These are phyloP conservation scores for Chlamydomonas sphaeroides DNA, from an alignment of 139 green algal species.

Conservation along the genomic window DNA sequence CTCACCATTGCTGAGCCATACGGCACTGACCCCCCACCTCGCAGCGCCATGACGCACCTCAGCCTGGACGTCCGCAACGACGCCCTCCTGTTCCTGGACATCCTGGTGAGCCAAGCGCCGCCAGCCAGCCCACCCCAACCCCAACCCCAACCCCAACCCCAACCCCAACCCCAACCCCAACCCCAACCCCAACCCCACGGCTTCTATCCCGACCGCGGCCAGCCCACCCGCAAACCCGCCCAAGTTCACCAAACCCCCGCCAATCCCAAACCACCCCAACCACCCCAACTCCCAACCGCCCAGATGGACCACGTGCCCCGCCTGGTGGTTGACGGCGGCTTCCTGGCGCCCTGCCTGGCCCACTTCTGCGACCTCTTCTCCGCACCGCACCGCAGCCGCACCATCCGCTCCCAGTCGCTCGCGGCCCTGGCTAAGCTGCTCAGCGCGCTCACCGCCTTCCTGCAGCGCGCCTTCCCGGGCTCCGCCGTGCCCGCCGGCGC, in stretches of 20 bases:
- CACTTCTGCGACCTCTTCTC: constrained; percentile 77
- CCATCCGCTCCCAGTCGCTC: constrained; percentile 68
- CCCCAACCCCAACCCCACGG: no score
- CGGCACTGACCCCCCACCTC: neutral
- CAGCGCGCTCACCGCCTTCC: constrained; percentile 35
- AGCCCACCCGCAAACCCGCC: no score
- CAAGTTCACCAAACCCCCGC: no score
- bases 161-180: no score
- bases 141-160: no score
- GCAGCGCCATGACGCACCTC: constrained; percentile 74
- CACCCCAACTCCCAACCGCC: no score
- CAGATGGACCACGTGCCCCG: constrained; percentile 65
- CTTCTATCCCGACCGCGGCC: neutral
- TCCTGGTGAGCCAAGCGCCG: constrained; percentile 54
- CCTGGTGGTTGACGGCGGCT: constrained; percentile 50
- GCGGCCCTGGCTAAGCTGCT: constrained; percentile 59
- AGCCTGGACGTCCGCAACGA: constrained; percentile 59
- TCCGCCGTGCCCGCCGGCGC: neutral
- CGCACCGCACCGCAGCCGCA: constrained; percentile 52
- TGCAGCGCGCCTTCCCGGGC: constrained; percentile 26
- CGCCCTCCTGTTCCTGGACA: constrained; percentile 70
- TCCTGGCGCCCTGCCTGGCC: constrained; percentile 58
- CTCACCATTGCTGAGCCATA: no score
- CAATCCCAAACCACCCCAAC: no score
- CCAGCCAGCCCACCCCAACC: neutral